Conservation (phyloP, 2,329 filamentous ascomycete genomes). For the Calonectria pseudoreteaudii region DNA sequence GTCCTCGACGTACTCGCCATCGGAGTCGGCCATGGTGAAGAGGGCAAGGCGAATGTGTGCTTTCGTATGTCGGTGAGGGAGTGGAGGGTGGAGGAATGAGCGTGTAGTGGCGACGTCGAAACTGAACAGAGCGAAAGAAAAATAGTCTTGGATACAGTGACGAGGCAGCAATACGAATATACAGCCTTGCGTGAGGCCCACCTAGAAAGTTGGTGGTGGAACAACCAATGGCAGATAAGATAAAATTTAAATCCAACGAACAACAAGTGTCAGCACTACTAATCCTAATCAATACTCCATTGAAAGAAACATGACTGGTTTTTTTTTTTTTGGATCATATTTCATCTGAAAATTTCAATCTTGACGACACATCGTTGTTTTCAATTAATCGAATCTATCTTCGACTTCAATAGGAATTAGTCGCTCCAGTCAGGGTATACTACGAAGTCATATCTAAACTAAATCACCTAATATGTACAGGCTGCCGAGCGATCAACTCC, state of each 20-base stretch:
- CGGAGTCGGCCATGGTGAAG: constrained; percentile 75
- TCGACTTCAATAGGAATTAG: constrained; percentile 47
- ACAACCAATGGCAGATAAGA: constrained; percentile 32
- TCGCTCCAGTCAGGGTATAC: constrained; percentile 52
- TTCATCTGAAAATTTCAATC: not conserved
- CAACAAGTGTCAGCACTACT: not conserved
- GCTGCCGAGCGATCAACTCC: constrained; percentile 30
- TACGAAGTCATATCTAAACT: constrained; percentile 50
- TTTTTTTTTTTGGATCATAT: too few relatives aligned
- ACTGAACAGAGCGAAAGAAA: constrained; percentile 11
- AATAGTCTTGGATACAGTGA: constrained; percentile 36
- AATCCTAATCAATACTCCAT: not conserved
- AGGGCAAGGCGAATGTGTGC: not conserved
- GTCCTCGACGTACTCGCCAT: constrained; percentile 75
- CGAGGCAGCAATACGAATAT: constrained; percentile 39
- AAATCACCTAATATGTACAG: constrained; percentile 46
- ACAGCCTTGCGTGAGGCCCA: constrained; percentile 42
- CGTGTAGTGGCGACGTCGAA: not conserved
- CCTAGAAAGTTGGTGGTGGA: constrained; percentile 15
- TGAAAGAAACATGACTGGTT: not conserved
- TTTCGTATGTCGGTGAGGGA: not conserved
- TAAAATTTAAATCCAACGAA: constrained; percentile 9
- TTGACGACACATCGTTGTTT: constrained; percentile 19
- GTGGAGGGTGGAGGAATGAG: not conserved
- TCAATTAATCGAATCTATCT: constrained; percentile 39